Base-by-base conservation (phyloP, 1,284 basidiomycete species). In the Apiotrichum sp. region DNA sequence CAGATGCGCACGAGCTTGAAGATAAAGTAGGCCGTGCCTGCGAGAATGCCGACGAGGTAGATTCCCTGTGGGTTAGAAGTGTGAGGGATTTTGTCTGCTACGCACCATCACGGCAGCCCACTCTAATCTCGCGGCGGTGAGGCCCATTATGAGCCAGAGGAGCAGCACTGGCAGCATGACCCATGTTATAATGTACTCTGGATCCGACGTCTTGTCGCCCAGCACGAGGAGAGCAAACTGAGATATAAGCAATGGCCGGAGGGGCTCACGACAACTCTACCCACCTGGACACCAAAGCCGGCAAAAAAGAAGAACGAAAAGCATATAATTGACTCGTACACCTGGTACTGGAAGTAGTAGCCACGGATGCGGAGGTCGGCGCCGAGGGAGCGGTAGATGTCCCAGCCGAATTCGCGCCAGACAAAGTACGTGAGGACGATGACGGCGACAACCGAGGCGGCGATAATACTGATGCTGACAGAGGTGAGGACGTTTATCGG, bases 241-340 rank as follows among this genome's bases (percentile, higher is more conserved):
- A 31, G 3, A 10, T 89, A 49, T 56, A 16, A 56, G 55, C 39
- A 16, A 1, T 1, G 29, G 3, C 13, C 11, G 47, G 16, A 53
- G 29, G 8, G 14, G 47, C 32, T 22, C 4, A 3, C 13, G 7
- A 10, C 36, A 13, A 6, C 6, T 22, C 8, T 3, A 55, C 53
- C 66, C 56, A 73, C 72, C 60, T 92, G 89, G 22, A 91, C 85
- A 16, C 84, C 89, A 75, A 93, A 93, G 47, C 88, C 88, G 53
- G 84, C 82, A 83, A 87, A 91, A 78, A 93, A 93, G 79, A 93
- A 93, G 59, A 91, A 83, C 67, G 91, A 86, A 80, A 93, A 92
- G 78, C 90, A 90, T 80, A 92, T 80, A 56, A 93, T 81, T 70
- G 88, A 90, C 69, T 87, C 84, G 76, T 88, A 93, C 56, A 93